Conservation (phyloP, 371 early-diverging fungal genomes). For the Actinomortierella ambigua region DNA sequence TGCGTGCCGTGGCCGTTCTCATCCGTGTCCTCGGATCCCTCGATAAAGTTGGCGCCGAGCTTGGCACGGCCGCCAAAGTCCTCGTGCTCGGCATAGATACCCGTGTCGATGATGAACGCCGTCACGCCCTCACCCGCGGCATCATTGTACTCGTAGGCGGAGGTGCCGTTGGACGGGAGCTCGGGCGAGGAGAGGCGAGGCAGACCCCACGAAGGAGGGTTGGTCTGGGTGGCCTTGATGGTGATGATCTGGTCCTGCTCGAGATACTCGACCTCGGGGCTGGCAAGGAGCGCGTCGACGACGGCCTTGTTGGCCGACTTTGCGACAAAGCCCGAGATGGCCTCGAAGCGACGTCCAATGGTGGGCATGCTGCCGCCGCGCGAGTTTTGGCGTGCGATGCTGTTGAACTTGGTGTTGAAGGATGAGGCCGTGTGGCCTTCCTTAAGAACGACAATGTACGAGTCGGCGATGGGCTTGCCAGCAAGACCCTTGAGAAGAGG, state of each 20-base stretch:
- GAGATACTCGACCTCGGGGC: constrained; percentile 37
- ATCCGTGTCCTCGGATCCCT: constrained; percentile 51
- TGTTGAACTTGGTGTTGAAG: constrained; percentile 27
- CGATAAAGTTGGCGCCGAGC: constrained; percentile 28
- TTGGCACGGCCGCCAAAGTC: constrained; percentile 59
- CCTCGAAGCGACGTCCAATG: constrained; percentile 13
- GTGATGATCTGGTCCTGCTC: constrained; percentile 34
- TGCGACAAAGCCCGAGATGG: constrained; percentile 12
- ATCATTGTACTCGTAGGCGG: constrained; percentile 22
- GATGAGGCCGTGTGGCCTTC: constrained; percentile 5
- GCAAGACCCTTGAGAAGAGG: constrained; percentile 5
- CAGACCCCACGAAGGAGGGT: constrained; percentile 44
- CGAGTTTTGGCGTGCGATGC: constrained; percentile 20
- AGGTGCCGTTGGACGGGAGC: constrained; percentile 4
- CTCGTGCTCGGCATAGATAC: constrained; percentile 51
- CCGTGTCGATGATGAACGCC: constrained; percentile 63
- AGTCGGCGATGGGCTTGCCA: constrained; percentile 25
- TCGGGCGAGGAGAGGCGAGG: constrained; percentile 25
- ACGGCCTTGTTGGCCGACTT: constrained; percentile 9
- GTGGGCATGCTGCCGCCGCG: constrained; percentile 21
- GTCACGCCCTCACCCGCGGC: constrained; percentile 47
- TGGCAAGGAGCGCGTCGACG: constrained; percentile 22
- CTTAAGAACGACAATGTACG: constrained; percentile 46
- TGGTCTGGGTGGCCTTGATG: constrained; percentile 24
- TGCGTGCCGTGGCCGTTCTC: constrained; percentile 63